These are phyloP conservation scores for Apiospora koreana DNA, from an alignment of 2,329 filamentous ascomycete species.

Conservation along the genomic window DNA sequence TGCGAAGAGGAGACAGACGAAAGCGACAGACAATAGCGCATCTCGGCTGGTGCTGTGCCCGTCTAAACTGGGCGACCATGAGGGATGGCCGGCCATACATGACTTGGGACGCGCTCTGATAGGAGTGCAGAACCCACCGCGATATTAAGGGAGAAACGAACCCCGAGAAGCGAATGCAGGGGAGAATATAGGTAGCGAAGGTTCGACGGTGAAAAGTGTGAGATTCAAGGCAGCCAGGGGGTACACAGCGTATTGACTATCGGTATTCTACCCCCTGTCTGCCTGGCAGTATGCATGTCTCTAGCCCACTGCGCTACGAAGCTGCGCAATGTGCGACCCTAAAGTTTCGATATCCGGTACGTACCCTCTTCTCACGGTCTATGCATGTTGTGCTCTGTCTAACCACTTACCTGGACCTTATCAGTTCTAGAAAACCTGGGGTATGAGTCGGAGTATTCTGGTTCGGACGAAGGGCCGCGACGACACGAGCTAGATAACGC, in stretches of 20 bases:
- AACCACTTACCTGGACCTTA: not conserved
- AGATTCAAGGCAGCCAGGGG: not conserved
- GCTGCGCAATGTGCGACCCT: not conserved
- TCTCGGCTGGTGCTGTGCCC: not conserved
- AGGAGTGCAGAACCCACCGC: not conserved
- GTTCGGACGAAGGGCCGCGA: constrained; percentile 1
- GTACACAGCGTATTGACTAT: not conserved
- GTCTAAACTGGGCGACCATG: not conserved
- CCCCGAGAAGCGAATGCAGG: not conserved
- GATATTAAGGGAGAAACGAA: not conserved
- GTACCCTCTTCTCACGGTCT: not conserved
- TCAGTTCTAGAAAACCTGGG: not conserved
- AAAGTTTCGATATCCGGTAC: not conserved
- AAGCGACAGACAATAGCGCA: not conserved
- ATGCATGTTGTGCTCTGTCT: not conserved
- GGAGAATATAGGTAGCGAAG: not conserved
- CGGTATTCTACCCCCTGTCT: not conserved
- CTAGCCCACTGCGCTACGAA: not conserved
- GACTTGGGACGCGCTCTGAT: not conserved
- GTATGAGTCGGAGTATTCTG: not conserved
- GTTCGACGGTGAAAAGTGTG: not conserved
- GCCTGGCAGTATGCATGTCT: not conserved
- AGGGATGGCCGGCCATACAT: not conserved
- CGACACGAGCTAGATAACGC: not conserved
- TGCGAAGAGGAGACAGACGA: not conserved